Evolutionary conservation across 1,284 basidiomycete genomes (phyloP).

Genomic region (Naganishia albida): DNA sequence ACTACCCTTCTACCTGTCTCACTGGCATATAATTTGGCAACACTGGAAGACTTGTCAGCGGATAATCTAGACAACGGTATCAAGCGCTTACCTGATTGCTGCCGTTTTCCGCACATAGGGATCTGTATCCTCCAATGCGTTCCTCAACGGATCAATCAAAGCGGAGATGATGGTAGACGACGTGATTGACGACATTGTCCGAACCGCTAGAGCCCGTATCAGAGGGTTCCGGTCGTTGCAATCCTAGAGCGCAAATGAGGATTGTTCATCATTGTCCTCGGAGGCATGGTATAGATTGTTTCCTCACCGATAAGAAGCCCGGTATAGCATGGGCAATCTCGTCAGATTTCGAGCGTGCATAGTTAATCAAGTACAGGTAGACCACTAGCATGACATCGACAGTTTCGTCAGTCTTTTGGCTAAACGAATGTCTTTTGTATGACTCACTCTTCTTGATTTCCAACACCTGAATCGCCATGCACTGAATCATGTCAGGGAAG

Average conservation of each 20-base stretch:
- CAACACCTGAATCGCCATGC: slow-evolving; percentile 73
- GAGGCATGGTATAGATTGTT: background rate
- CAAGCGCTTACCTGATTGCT: slow-evolving; percentile 63
- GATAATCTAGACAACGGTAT: background rate
- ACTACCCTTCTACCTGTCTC: slow-evolving; percentile 79
- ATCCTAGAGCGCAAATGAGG: slow-evolving; percentile 60
- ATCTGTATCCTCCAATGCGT: slow-evolving; percentile 87
- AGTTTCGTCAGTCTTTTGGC: slow-evolving; percentile 16
- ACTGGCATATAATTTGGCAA: slow-evolving; percentile 93
- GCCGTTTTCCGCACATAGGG: slow-evolving; percentile 98
- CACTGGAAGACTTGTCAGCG: slow-evolving; percentile 49
- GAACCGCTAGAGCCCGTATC: slow-evolving; percentile 90
- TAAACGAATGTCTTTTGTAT: background rate
- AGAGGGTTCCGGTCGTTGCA: slow-evolving; percentile 94
- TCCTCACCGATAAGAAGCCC: slow-evolving; percentile 75
- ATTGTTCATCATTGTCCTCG: background rate
- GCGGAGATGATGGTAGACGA: slow-evolving; percentile 98
- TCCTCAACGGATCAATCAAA: slow-evolving; percentile 89
- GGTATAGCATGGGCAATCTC: slow-evolving; percentile 94
- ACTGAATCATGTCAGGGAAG: slow-evolving; percentile 96
- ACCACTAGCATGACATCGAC: slow-evolving; percentile 66
- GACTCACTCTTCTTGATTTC: slow-evolving; percentile 97
- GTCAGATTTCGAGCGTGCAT: slow-evolving; percentile 94
- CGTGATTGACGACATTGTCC: slow-evolving; percentile 95
- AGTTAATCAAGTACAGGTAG: slow-evolving; percentile 97